Evolutionary conservation across 2,329 filamentous ascomycete species (phyloP).

Genomic region (Fusarium graminum): DNA sequence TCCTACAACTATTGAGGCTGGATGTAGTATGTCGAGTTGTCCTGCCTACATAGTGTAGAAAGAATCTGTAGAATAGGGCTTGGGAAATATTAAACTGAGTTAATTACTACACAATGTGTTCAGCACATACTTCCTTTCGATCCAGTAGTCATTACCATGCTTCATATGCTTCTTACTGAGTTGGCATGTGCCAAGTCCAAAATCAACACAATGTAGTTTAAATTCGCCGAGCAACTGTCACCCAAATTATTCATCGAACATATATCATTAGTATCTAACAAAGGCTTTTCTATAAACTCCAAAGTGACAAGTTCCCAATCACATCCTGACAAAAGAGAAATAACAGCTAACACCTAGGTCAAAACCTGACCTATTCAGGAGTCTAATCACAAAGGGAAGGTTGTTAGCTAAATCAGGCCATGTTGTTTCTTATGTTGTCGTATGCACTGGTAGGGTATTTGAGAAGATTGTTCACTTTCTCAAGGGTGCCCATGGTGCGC

Average conservation of each 20-base stretch:
- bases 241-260: background rate
- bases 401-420: conserved; percentile 40
- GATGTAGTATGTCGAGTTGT: conserved; percentile 14
- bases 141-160: too few relatives aligned
- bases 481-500: conserved; percentile 61
- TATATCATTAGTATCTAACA: conserved; percentile 15
- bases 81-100: conserved; percentile 13
- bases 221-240: too few relatives aligned
- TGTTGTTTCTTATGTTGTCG: conserved; percentile 65
- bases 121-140: background rate
- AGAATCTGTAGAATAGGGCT: conserved; percentile 26
- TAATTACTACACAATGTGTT: conserved; percentile 11
- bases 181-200: too few relatives aligned
- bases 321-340: conserved; percentile 8
- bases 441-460: conserved; percentile 69
- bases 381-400: conserved; percentile 12
- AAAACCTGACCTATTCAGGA: conserved; percentile 6
- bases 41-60: conserved; percentile 5
- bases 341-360: conserved; percentile 11
- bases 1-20: conserved; percentile 11
- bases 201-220: too few relatives aligned
- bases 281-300: conserved; percentile 36
- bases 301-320: conserved; percentile 23
- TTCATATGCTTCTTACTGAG: background rate
- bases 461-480: conserved; percentile 65